Conservation (phyloP, 2,329 filamentous ascomycete species). For the Trichoderma atrobrunneum region DNA sequence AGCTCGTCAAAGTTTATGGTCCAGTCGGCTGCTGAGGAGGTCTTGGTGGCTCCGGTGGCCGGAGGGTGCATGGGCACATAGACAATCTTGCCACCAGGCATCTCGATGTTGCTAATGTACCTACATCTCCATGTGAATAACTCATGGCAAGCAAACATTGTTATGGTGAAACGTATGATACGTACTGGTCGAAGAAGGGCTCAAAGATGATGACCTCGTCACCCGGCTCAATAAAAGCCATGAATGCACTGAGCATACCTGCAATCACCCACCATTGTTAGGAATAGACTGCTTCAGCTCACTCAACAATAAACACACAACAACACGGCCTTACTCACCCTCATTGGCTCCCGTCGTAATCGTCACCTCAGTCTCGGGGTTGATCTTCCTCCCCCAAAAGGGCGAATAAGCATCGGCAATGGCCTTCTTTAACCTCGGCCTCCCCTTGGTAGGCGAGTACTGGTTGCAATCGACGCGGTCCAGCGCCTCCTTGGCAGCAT, state of each 20-base stretch:
- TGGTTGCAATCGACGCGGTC: slow-evolving; percentile 96
- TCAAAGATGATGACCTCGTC: slow-evolving; percentile 98
- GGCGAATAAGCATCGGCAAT: slow-evolving; percentile 90
- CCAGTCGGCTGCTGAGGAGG: slow-evolving; percentile 86
- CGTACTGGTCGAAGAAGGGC: slow-evolving; percentile 92
- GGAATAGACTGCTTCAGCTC: not conserved
- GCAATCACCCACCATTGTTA: not conserved
- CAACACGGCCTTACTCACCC: slow-evolving; percentile 32
- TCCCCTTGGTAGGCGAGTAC: slow-evolving; percentile 93
- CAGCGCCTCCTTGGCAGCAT: slow-evolving; percentile 86
- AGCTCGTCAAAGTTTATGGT: slow-evolving; percentile 79
- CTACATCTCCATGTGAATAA: slow-evolving; percentile 22
- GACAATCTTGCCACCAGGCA: slow-evolving; percentile 91
- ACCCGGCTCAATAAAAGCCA: slow-evolving; percentile 91
- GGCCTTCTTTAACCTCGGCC: slow-evolving; percentile 87
- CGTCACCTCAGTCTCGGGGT: slow-evolving; percentile 90
- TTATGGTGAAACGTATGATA: not conserved
- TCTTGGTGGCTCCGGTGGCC: slow-evolving; percentile 71
- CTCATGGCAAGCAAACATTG: not conserved
- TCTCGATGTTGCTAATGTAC: slow-evolving; percentile 95
- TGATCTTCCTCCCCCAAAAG: slow-evolving; percentile 74
- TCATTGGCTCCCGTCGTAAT: slow-evolving; percentile 92
- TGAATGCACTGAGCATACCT: slow-evolving; percentile 92
- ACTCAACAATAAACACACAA: not conserved
- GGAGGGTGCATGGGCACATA: slow-evolving; percentile 96